Conservation (phyloP, 257 asterid species). For the Gynochthodes officinalis region DNA sequence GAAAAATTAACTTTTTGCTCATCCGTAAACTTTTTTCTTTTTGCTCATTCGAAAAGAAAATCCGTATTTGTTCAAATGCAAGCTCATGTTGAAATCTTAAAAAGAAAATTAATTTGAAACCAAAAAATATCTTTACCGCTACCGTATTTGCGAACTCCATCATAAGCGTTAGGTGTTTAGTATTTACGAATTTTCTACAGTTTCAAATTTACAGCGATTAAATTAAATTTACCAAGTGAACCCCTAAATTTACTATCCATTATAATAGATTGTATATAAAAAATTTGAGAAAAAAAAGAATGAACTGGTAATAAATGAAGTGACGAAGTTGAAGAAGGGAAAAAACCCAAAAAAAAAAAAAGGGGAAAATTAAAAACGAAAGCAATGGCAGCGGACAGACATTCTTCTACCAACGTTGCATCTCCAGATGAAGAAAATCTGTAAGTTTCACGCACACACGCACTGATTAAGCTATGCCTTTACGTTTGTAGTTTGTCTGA, state of each 20-base stretch:
- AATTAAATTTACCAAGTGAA: slow-evolving; percentile 3
- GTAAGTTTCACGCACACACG: slow-evolving; percentile 33
- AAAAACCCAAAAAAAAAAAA: no score
- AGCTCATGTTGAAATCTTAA: no score
- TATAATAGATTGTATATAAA: neutral
- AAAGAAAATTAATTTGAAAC: no score
- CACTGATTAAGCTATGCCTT: neutral
- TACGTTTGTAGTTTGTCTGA: neutral
- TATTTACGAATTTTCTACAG: no score
- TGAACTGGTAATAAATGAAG: neutral
- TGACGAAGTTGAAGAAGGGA: neutral
- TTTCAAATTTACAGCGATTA: neutral
- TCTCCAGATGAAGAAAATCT: slow-evolving; percentile 48
- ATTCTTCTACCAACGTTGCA: slow-evolving; percentile 20
- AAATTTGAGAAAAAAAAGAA: neutral
- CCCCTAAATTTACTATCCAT: neutral
- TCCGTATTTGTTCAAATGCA: no score
- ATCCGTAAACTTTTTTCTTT: no score
- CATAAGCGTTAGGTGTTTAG: no score
- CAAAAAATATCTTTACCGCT: no score
- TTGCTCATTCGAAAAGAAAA: no score
- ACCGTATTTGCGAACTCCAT: no score
- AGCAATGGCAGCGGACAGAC: slow-evolving; percentile 23
- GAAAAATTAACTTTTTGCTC: no score
- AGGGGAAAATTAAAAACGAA: neutral